Conservation (phyloP, 2,329 filamentous ascomycete genomes). For the Aaosphaeria pasadenensis region DNA sequence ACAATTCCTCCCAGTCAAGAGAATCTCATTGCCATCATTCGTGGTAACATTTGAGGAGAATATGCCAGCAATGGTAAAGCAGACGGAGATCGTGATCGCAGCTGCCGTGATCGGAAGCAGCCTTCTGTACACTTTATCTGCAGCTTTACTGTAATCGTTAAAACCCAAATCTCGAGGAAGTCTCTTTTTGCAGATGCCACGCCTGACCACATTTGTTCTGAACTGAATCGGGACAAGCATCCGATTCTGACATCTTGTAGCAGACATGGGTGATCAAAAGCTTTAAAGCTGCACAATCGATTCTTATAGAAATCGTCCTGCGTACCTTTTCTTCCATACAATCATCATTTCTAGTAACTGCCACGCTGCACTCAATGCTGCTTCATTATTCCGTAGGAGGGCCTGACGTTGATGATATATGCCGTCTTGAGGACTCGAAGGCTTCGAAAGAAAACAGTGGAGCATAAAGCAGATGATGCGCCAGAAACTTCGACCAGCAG, state of each 20-base stretch:
- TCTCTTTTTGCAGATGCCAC: no score
- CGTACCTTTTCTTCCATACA: slow-evolving; percentile 8
- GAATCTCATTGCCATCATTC: neutral
- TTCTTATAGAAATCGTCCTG: neutral
- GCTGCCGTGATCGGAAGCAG: neutral
- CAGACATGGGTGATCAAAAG: no score
- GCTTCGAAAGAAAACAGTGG: neutral
- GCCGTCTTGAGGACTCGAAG: slow-evolving; percentile 11
- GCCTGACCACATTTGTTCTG: no score
- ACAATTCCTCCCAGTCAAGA: neutral
- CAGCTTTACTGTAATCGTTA: no score
- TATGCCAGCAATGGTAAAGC: neutral
- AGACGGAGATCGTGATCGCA: neutral
- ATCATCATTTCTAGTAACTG: slow-evolving; percentile 8
- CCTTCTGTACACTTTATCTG: neutral
- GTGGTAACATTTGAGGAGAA: neutral
- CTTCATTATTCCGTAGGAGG: slow-evolving; percentile 26
- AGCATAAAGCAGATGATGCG: neutral
- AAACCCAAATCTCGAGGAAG: no score
- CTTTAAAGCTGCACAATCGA: no score
- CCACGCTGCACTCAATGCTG: slow-evolving; percentile 16
- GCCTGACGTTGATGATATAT: slow-evolving; percentile 29
- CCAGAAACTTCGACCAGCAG: neutral
- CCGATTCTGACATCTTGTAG: no score
- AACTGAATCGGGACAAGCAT: no score